A percentile compares a stretch with the other conserved stretches of the same genome.
Evolutionary conservation across 1,139 yeast genomes (phyloP).

Genomic region (Nakaseomyces delphensis): DNA sequence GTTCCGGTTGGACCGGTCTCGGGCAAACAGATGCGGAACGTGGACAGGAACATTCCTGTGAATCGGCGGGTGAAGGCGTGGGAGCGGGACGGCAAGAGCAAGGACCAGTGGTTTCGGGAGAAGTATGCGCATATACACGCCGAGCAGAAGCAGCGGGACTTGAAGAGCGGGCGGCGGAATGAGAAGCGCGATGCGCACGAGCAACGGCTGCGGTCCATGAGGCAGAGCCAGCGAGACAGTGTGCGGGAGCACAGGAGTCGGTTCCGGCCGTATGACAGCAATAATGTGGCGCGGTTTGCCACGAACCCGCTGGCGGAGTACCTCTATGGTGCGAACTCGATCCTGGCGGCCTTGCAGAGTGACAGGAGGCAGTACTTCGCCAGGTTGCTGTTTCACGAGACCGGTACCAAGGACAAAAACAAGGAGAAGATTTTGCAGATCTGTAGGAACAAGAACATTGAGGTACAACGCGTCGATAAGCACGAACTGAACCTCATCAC

Average conservation of each 20-base stretch:
- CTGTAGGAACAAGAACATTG: constrained; percentile 42
- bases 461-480: constrained; percentile 40
- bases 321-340: constrained; percentile 70
- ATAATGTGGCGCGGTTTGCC: not conserved
- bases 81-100: constrained; percentile 46
- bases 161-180: too few species aligned
- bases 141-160: constrained; percentile 30
- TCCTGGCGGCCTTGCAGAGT: constrained; percentile 57
- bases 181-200: constrained; percentile 11
- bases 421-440: constrained; percentile 36
- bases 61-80: constrained; percentile 42
- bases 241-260: not conserved
- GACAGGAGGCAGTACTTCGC: constrained; percentile 47
- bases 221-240: constrained; percentile 3
- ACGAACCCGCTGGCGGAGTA: constrained; percentile 52
- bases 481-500: constrained; percentile 54
- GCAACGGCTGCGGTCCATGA: not conserved
- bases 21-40: constrained; percentile 12
- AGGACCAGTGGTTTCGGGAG: constrained; percentile 46
- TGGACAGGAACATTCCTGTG: constrained; percentile 41
- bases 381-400: constrained; percentile 39
- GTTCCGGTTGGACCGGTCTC: not conserved
- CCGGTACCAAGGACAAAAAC: constrained; percentile 31
- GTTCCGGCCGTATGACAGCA: constrained; percentile 6
- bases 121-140: constrained; percentile 56